These are phyloP conservation scores for Vigna reflexopilosa DNA, from an alignment of 306 rosid species.

Conservation along the genomic window DNA sequence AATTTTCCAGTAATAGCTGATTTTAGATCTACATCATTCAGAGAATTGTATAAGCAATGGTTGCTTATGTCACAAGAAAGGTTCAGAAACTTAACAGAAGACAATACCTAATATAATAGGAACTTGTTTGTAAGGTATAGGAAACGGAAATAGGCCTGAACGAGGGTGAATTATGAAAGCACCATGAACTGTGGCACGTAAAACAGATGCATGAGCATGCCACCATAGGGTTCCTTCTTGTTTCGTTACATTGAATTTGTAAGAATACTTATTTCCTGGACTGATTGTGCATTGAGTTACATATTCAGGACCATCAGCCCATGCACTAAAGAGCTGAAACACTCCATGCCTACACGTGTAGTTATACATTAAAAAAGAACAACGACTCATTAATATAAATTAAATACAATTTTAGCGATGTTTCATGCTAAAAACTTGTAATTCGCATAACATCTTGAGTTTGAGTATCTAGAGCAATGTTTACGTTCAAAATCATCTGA, in stretches of 20 bases:
- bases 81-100: not conserved
- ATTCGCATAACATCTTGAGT: too few relatives aligned
- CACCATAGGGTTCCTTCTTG: constrained; percentile 84
- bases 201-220: constrained; percentile 66
- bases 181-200: constrained; percentile 70
- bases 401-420: too few relatives aligned
- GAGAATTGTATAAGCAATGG: too few relatives aligned
- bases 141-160: constrained; percentile 42
- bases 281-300: constrained; percentile 66
- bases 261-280: constrained; percentile 42
- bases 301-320: constrained; percentile 74
- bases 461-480: too few relatives aligned
- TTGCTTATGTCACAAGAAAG: too few relatives aligned
- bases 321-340: constrained; percentile 52
- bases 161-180: constrained; percentile 62
- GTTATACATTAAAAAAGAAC: not conserved
- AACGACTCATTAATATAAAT: too few relatives aligned
- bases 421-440: too few relatives aligned
- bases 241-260: constrained; percentile 55
- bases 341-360: constrained; percentile 61
- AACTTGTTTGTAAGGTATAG: constrained; percentile 49
- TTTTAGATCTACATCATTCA: too few relatives aligned
- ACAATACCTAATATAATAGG: constrained; percentile 59
- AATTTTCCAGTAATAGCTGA: not conserved
- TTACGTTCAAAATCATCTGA: too few relatives aligned